A percentile compares a stretch with the other conserved stretches of the same genome.
Conservation (phyloP, 2,329 filamentous ascomycete genomes). For the Raffaelea arxii region DNA sequence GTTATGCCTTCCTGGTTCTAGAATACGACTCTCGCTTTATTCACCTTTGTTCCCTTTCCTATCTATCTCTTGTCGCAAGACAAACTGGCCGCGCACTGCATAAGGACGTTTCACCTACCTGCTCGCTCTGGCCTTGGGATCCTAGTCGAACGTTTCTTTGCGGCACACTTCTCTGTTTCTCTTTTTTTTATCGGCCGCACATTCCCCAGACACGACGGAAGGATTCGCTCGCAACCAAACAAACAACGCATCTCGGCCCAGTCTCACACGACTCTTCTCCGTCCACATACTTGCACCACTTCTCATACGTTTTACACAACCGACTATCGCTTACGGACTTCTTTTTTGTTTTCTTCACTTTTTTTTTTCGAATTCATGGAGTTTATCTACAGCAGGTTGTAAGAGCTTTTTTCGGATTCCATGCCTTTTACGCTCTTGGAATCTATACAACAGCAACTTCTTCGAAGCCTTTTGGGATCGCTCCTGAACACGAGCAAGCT, state of each 20-base stretch:
- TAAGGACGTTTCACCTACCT: constrained; percentile 21
- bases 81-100: constrained; percentile 10
- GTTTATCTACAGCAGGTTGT: no score
- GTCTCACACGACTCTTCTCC: no score
- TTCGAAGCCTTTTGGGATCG: constrained; percentile 5
- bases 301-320: neutral
- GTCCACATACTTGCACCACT: neutral
- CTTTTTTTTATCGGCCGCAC: no score
- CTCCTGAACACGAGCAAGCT: neutral
- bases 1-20: neutral
- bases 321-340: neutral
- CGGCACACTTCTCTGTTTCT: neutral
- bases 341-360: neutral
- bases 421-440: no score
- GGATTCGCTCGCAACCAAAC: no score
- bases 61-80: neutral
- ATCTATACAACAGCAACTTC: no score
- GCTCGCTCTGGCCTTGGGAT: no score
- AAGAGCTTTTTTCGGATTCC: no score
- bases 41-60: no score
- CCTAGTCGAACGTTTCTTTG: constrained; percentile 5
- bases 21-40: neutral
- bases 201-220: no score
- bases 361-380: constrained; percentile 2
- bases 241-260: no score